Conservation (phyloP, 805 yeast genomes). For the Ogataea degrootiae region DNA sequence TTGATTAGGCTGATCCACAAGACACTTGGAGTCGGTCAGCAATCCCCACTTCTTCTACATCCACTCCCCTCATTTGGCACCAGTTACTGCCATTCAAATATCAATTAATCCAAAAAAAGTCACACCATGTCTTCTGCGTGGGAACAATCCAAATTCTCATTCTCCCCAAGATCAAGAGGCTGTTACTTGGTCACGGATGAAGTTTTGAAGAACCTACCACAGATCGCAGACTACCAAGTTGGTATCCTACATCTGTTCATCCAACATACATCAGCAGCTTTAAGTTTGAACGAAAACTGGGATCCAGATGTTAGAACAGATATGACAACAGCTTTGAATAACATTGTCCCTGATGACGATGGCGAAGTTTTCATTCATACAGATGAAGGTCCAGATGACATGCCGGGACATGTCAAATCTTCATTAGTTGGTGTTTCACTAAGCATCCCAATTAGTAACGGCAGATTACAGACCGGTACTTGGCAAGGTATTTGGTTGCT, state of each 20-base stretch:
- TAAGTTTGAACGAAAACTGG: slow-evolving; percentile 74
- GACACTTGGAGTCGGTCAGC: too few species aligned
- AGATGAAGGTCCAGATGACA: slow-evolving; percentile 80
- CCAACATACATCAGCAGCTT: slow-evolving; percentile 77
- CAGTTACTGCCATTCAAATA: not conserved
- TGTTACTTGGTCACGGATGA: slow-evolving; percentile 71
- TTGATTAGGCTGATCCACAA: too few species aligned
- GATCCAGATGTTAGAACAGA: slow-evolving; percentile 75
- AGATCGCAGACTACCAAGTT: slow-evolving; percentile 51
- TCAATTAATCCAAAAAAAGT: not conserved
- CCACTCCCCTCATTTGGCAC: not conserved
- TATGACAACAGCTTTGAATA: slow-evolving; percentile 57
- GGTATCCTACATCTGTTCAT: slow-evolving; percentile 65
- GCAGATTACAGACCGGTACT: slow-evolving; percentile 66
- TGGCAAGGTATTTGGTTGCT: slow-evolving; percentile 83
- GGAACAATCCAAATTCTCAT: slow-evolving; percentile 54
- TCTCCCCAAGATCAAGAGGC: slow-evolving; percentile 59
- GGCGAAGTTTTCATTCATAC: slow-evolving; percentile 48
- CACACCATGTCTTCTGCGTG: slow-evolving; percentile 35
- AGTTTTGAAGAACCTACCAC: slow-evolving; percentile 50
- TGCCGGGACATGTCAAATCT: slow-evolving; percentile 77
- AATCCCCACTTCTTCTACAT: too few species aligned
- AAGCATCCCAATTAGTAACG: slow-evolving; percentile 65
- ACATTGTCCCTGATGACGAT: slow-evolving; percentile 64
- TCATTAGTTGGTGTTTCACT: slow-evolving; percentile 58